Evolutionary conservation across 2,329 filamentous ascomycete genomes (phyloP).

Genomic region (Arthrocladium fulminans): DNA sequence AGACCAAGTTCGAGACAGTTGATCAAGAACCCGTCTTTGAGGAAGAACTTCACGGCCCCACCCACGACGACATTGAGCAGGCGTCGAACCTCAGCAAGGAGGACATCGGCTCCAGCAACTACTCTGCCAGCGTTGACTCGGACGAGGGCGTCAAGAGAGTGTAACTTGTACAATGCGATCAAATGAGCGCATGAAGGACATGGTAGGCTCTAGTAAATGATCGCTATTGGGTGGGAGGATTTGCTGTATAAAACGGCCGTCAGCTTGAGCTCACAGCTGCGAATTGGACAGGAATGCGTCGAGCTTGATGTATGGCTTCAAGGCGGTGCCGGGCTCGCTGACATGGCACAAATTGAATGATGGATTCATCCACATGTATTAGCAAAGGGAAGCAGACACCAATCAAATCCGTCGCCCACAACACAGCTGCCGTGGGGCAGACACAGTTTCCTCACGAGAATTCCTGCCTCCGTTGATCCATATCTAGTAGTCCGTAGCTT

Average conservation of each 20-base stretch:
- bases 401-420: not conserved
- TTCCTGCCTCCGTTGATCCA: too few species aligned
- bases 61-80: slow-evolving; percentile 47
- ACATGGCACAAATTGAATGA: not conserved
- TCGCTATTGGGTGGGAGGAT: not conserved
- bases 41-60: slow-evolving; percentile 66
- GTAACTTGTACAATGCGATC: slow-evolving; percentile 24
- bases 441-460: too few species aligned
- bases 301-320: not conserved
- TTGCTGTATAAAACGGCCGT: slow-evolving; percentile 1
- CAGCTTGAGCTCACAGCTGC: not conserved
- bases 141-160: slow-evolving; percentile 42
- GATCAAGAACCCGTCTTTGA: slow-evolving; percentile 90
- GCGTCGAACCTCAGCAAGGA: slow-evolving; percentile 36
- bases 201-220: not conserved
- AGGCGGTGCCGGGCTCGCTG: not conserved
- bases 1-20: slow-evolving; percentile 91
- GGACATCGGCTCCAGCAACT: slow-evolving; percentile 48
- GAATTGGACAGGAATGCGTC: not conserved
- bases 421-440: slow-evolving; percentile 6
- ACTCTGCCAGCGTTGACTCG: slow-evolving; percentile 49
- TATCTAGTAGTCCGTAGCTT: too few species aligned
- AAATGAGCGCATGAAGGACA: not conserved
- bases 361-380: not conserved
- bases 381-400: not conserved